These are phyloP conservation scores for Penicillium rolfsii DNA, from an alignment of 2,329 filamentous ascomycete species.

Conservation along the genomic window DNA sequence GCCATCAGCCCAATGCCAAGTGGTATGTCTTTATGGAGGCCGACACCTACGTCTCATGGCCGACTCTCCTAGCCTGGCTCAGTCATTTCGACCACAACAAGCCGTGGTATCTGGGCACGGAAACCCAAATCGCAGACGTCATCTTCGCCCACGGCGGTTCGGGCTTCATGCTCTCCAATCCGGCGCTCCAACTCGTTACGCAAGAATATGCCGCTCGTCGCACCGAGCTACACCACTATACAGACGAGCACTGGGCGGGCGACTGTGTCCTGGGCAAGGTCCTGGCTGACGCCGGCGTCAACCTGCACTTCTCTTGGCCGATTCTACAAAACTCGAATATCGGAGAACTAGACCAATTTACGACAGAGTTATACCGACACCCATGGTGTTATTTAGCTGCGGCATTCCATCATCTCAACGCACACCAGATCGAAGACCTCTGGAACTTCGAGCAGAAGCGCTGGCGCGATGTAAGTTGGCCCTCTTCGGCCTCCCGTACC, in stretches of 20 bases:
- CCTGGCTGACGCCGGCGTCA: slow-evolving; percentile 51
- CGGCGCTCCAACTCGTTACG: slow-evolving; percentile 51
- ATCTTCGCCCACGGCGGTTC: slow-evolving; percentile 59
- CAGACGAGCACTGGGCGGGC: slow-evolving; percentile 53
- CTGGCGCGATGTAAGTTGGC: slow-evolving; percentile 63
- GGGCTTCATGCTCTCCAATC: slow-evolving; percentile 56
- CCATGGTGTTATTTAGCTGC: slow-evolving; percentile 57
- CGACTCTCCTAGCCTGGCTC: slow-evolving; percentile 58
- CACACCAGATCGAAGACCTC: slow-evolving; percentile 48
- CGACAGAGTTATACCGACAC: slow-evolving; percentile 43
- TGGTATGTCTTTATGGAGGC: slow-evolving; percentile 65
- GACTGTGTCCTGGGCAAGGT: slow-evolving; percentile 56
- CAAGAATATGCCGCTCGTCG: slow-evolving; percentile 49
- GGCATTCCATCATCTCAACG: slow-evolving; percentile 54
- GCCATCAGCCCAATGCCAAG: slow-evolving; percentile 51
- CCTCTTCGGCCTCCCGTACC: not conserved
- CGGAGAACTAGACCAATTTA: slow-evolving; percentile 50
- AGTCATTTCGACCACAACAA: slow-evolving; percentile 52
- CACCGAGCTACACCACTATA: slow-evolving; percentile 50
- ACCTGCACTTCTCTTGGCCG: slow-evolving; percentile 53
- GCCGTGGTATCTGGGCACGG: slow-evolving; percentile 58
- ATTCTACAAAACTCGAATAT: slow-evolving; percentile 49
- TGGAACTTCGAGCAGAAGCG: slow-evolving; percentile 54
- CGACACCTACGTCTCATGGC: slow-evolving; percentile 61
- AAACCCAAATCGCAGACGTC: slow-evolving; percentile 55